A percentile compares a stretch with the other conserved stretches of the same genome.
Evolutionary conservation across 306 rosid species (phyloP).

Genomic region (Dalbergia cochinchinensis): DNA sequence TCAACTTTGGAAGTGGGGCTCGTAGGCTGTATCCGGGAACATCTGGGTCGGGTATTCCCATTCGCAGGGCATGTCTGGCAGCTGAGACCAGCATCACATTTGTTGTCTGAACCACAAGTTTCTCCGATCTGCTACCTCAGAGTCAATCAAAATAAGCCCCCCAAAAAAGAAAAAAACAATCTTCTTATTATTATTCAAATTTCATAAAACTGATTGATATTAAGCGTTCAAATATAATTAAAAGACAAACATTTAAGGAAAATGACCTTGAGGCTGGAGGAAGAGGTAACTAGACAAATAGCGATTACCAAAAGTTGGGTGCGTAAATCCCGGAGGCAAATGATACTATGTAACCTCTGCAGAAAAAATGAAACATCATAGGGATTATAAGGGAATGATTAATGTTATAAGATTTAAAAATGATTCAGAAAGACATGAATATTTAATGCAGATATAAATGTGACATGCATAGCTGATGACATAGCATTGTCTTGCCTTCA

Average conservation of each 20-base stretch:
- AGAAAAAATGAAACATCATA: conserved; percentile 28
- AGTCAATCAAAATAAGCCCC: conserved; percentile 32
- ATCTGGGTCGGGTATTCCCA: conserved; percentile 93
- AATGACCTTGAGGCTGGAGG: conserved; percentile 67
- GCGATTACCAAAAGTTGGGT: conserved; percentile 58
- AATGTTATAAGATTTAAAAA: neutral
- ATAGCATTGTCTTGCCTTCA: conserved; percentile 51
- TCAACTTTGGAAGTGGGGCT: conserved; percentile 70
- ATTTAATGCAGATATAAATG: conserved; percentile 11
- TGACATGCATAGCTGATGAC: neutral
- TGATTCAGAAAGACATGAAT: neutral
- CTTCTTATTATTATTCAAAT: neutral
- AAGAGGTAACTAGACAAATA: conserved; percentile 58
- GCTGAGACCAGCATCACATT: conserved; percentile 75
- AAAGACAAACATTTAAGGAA: neutral
- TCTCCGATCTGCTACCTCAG: conserved; percentile 83
- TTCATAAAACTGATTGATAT: neutral
- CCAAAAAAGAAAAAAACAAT: neutral
- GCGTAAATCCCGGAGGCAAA: conserved; percentile 32
- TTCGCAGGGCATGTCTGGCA: conserved; percentile 81
- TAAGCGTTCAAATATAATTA: neutral
- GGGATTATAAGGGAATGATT: neutral
- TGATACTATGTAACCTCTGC: conserved; percentile 49
- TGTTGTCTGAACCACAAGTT: conserved; percentile 68
- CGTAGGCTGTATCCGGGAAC: conserved; percentile 71